Evolutionary conservation across 139 green algal species (phyloP), one percentile per base, ranked within the genome.

Genomic region (Chlamydomonas incerta): DNA sequence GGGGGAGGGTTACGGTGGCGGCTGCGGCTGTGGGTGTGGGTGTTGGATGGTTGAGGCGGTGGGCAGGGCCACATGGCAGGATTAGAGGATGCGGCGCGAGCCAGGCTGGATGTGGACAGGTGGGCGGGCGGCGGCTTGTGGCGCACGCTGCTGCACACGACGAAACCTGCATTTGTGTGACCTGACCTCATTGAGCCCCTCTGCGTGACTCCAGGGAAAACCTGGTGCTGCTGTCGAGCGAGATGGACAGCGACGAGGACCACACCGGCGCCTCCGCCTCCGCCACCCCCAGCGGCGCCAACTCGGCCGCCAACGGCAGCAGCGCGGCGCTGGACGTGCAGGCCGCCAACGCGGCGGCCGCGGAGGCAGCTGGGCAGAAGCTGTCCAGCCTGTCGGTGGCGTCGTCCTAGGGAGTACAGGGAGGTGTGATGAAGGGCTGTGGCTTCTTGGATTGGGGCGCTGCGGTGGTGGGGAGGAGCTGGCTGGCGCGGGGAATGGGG

Each of bases 201-300:
- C 13, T 33, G 28, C 26, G 1, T 70, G 26, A 14, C 31, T 57
- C 2, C 67, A 85, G 80, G 50, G 80, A 85, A 28, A 85, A 85
- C 31, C 24, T 85, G 66, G 80, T 77, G 80, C 67, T 85, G 47
- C 68, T 85, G 21, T 33, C 80, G 15, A 85, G 80, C 67, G 80
- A 85, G 66, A 37, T 85, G 67, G 80, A 85, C 31, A 77, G 66
- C 50, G 80, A 77, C 23, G 80, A 85, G n/a, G 80, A 85, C 68
- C 29, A 55, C 41, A 4, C 34, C 1, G 18, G 8, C 23, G 24
- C 2, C 20, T 66, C 24, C 23, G 23, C 60, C 23, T n/a, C 60
- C 18, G 60, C 52, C 31, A 68, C 73, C 15, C 52, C 73, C 31
- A 69, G 50, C 57, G 73, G 55, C 10, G 55, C 17, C 8, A 9